phyloP scores from a whole-genome alignment of 75 land plant species.

The Pseudotsuga menziesii region DNA sequence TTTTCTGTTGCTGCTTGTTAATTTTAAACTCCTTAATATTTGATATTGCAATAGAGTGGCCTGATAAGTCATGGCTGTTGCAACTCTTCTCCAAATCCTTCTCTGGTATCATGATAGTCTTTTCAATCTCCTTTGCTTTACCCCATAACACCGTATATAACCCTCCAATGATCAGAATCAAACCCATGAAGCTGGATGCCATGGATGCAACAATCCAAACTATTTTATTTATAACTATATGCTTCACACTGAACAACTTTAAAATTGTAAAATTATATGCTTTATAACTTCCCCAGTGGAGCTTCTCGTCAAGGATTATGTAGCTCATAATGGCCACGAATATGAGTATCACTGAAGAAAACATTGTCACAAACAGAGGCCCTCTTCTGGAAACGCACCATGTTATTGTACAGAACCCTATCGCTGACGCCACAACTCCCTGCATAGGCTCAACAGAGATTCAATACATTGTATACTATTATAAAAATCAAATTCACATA shows the following conservation, averaged over 20 bases:
- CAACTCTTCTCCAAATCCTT: not conserved
- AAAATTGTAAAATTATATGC: not conserved
- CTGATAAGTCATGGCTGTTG: not conserved
- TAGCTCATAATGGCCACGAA: constrained; percentile 51
- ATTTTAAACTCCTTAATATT: not conserved
- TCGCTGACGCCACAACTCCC: constrained; percentile 69
- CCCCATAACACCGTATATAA: constrained; percentile 51
- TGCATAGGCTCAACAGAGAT: constrained; percentile 15
- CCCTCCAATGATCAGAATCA: constrained; percentile 33
- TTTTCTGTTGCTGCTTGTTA: not conserved
- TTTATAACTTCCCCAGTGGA: constrained; percentile 66
- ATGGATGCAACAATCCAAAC: constrained; percentile 5
- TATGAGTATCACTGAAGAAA: constrained; percentile 58
- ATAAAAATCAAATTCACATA: too few relatives aligned
- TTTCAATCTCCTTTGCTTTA: constrained; percentile 20
- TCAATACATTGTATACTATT: not conserved
- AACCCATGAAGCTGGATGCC: constrained; percentile 35
- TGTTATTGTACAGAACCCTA: constrained; percentile 49
- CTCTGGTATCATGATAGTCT: not conserved
- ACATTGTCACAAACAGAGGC: constrained; percentile 74
- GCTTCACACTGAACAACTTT: too few relatives aligned
- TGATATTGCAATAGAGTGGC: not conserved
- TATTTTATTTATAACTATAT: not conserved
- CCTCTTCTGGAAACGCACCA: constrained; percentile 78
- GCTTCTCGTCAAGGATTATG: constrained; percentile 48